Evolutionary conservation across 164 flowering plant genomes (phyloP).

Genomic region (Piper longum): DNA sequence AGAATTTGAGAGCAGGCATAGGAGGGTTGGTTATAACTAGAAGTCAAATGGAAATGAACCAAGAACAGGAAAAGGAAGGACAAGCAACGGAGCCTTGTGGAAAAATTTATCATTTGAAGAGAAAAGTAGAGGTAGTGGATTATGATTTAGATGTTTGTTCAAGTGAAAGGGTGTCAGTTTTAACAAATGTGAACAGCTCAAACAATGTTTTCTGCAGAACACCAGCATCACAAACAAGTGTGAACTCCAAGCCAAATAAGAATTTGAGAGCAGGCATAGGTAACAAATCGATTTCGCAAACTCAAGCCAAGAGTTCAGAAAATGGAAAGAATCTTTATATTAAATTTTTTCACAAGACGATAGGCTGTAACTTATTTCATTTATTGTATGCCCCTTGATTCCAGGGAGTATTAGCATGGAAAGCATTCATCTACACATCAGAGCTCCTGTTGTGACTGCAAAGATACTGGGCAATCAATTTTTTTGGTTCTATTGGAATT

Average conservation of each 20-base stretch:
- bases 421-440: too few species aligned
- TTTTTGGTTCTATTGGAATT: too few species aligned
- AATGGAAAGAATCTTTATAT: not conserved
- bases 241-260: constrained; percentile 27
- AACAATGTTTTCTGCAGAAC: constrained; percentile 6
- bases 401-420: too few species aligned
- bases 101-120: constrained; percentile 56
- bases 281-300: not conserved
- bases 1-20: not conserved
- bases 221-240: constrained; percentile 41
- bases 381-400: too few species aligned
- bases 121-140: constrained; percentile 17
- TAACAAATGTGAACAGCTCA: constrained; percentile 9
- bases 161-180: constrained; percentile 6
- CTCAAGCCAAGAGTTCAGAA: not conserved
- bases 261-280: not conserved
- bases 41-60: constrained; percentile 7
- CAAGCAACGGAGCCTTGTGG: constrained; percentile 16
- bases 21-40: not conserved
- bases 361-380: not conserved
- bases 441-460: too few species aligned
- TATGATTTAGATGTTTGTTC: constrained; percentile 3
- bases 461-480: too few species aligned
- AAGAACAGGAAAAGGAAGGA: not conserved
- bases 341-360: not conserved